phyloP scores from a whole-genome alignment of 441 rosid species.

The Aquilaria agallochum region DNA sequence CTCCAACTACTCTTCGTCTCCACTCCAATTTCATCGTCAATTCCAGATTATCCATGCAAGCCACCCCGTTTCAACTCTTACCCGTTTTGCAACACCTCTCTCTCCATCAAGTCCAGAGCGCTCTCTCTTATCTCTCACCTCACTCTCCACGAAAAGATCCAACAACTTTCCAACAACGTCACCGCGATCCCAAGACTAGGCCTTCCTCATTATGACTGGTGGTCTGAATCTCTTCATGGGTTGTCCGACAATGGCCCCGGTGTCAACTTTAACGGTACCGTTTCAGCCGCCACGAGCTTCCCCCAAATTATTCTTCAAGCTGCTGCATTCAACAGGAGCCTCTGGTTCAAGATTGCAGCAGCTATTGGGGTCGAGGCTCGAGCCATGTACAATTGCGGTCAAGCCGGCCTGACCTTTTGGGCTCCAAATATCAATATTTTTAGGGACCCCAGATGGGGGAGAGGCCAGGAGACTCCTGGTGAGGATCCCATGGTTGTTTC shows the following conservation, averaged over 20 bases:
- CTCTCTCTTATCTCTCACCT: conserved; percentile 47
- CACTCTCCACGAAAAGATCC: conserved; percentile 54
- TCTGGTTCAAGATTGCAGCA: conserved; percentile 66
- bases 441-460: conserved; percentile 78
- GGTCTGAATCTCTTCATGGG: conserved; percentile 75
- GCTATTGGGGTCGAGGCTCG: conserved; percentile 55
- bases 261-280: conserved; percentile 43
- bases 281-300: conserved; percentile 55
- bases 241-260: conserved; percentile 61
- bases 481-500: conserved; percentile 65
- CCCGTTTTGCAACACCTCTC: conserved; percentile 53
- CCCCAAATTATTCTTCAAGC: conserved; percentile 61
- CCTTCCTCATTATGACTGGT: conserved; percentile 62
- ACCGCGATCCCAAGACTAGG: conserved; percentile 59
- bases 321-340: conserved; percentile 48
- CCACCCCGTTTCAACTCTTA: conserved; percentile 45
- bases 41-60: conserved; percentile 51
- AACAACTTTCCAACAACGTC: conserved; percentile 45
- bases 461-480: conserved; percentile 77
- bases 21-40: conserved; percentile 16
- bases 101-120: conserved; percentile 33
- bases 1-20: conserved; percentile 17
- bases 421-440: conserved; percentile 68
- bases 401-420: conserved; percentile 69
- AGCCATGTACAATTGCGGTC: conserved; percentile 62